These are phyloP conservation scores for Gossypium australe DNA, from an alignment of 345 rosid species.

Conservation along the genomic window DNA sequence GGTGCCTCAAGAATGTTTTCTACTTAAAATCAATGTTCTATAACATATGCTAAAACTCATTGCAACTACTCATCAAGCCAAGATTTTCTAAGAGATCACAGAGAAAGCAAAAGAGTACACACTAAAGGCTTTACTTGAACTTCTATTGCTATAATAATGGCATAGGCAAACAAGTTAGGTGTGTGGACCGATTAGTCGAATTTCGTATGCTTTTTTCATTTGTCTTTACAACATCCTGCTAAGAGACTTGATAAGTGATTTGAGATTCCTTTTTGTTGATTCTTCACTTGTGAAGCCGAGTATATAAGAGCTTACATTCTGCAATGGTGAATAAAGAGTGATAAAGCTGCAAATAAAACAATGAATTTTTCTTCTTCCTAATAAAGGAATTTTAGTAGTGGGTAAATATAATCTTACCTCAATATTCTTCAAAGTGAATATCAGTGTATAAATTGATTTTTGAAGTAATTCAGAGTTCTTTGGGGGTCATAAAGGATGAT, in stretches of 20 bases:
- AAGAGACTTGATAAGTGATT: constrained; percentile 84
- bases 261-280: constrained; percentile 73
- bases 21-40: not conserved
- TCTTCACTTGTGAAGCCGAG: constrained; percentile 97
- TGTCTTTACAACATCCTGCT: constrained; percentile 69
- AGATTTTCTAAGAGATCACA: constrained; percentile 5
- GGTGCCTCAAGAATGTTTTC: not conserved
- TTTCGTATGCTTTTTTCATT: not conserved
- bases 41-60: not conserved
- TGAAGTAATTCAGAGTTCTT: constrained; percentile 82
- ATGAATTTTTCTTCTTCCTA: not conserved
- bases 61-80: not conserved
- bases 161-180: not conserved
- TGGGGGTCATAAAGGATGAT: constrained; percentile 81
- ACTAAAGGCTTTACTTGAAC: not conserved
- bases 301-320: constrained; percentile 92
- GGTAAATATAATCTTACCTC: constrained; percentile 49
- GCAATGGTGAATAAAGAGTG: constrained; percentile 15
- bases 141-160: not conserved
- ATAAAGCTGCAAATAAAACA: not conserved
- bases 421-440: constrained; percentile 84
- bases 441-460: constrained; percentile 76
- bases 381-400: not conserved
- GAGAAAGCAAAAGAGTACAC: not conserved
- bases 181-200: not conserved